Conservation (phyloP, 345 rosid species). For the Gossypium sturtianum region DNA sequence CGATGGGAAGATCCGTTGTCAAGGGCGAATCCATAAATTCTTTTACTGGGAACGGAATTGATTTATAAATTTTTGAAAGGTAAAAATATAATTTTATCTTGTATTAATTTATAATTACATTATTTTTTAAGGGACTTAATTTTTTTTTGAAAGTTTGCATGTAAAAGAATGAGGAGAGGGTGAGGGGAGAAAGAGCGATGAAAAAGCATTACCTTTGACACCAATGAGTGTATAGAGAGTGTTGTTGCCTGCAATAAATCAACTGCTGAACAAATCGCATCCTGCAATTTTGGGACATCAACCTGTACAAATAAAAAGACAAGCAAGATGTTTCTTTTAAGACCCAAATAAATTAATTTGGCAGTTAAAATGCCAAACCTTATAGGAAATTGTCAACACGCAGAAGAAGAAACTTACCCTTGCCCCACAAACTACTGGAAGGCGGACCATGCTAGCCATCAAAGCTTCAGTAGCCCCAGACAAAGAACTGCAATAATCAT, state of each 20-base stretch:
- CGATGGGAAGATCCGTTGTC: no score
- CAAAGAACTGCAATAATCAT: conserved; percentile 56
- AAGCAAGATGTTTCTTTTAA: not conserved
- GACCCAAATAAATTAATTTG: conserved; percentile 1
- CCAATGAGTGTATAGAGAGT: conserved; percentile 59
- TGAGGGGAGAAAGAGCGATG: not conserved
- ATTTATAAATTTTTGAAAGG: no score
- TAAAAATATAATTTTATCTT: no score
- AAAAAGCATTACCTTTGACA: conserved; percentile 48
- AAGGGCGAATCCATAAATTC: no score
- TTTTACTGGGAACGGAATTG: no score
- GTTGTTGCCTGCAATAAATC: conserved; percentile 92
- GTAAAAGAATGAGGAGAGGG: not conserved
- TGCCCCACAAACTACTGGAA: conserved; percentile 77
- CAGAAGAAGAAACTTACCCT: conserved; percentile 34
- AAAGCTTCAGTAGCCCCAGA: conserved; percentile 72
- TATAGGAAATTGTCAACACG: not conserved
- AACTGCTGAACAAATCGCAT: conserved; percentile 79
- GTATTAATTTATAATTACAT: no score
- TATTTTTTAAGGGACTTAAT: no score
- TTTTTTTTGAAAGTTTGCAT: not conserved
- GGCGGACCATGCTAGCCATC: conserved; percentile 76
- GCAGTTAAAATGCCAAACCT: conserved; percentile 2
- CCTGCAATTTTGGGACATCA: conserved; percentile 61
- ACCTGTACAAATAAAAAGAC: conserved; percentile 41